Percentiles rank a stretch among this genome's conserved stretches.
Evolutionary conservation across 345 rosid genomes (phyloP).

Genomic region (Sonneratia alba): DNA sequence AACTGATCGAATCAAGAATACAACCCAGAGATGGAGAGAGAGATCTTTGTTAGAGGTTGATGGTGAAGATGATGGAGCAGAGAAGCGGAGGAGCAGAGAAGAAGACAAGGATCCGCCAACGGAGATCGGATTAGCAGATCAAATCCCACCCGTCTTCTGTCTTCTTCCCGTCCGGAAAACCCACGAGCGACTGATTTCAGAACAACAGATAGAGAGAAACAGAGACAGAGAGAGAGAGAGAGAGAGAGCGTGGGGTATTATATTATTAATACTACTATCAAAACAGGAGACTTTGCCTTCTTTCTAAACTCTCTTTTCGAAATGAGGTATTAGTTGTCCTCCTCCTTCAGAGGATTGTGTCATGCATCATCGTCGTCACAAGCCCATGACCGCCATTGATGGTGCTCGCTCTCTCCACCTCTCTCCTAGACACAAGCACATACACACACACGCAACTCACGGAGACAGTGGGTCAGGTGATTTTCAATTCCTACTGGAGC

Average conservation of each 20-base stretch:
- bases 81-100: not conserved
- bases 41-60: not conserved
- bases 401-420: too few species aligned
- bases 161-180: not conserved
- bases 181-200: not conserved
- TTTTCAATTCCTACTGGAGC: not conserved
- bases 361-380: too few species aligned
- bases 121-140: conserved; percentile 2
- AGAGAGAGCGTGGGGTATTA: not conserved
- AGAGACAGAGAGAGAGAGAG: not conserved
- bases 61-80: not conserved
- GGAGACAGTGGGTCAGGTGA: not conserved
- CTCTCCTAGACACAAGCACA: too few species aligned
- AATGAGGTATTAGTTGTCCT: too few species aligned
- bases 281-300: too few species aligned
- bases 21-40: not conserved
- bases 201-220: not conserved
- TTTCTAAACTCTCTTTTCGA: too few species aligned
- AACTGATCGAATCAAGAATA: conserved; percentile 6
- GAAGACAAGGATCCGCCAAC: conserved; percentile 9
- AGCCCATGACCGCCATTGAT: too few species aligned
- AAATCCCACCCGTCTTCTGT: not conserved
- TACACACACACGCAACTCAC: not conserved
- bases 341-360: not conserved
- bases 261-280: not conserved